Conservation (phyloP, 2,329 filamentous ascomycete species). For the Celoporthe dispersa region DNA sequence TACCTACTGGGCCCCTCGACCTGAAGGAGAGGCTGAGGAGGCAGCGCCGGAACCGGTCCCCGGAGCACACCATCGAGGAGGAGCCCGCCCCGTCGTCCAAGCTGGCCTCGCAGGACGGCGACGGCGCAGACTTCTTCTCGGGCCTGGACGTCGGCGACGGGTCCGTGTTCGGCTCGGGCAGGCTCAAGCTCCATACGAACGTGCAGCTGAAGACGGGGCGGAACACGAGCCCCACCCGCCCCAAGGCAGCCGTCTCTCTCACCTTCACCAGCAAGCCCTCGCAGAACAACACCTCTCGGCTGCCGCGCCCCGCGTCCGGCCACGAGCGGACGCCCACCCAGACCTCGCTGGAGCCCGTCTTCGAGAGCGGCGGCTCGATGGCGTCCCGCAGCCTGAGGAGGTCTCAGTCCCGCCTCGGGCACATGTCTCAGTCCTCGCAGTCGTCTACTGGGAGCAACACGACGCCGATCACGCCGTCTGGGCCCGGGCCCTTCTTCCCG, state of each 20-base stretch:
- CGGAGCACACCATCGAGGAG: slow-evolving; percentile 51
- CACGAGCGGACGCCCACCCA: slow-evolving; percentile 69
- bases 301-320: slow-evolving; percentile 73
- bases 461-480: slow-evolving; percentile 59
- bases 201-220: slow-evolving; percentile 80
- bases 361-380: slow-evolving; percentile 80
- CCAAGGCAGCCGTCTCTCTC: slow-evolving; percentile 78
- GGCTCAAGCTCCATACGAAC: slow-evolving; percentile 87
- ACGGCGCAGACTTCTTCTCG: slow-evolving; percentile 79
- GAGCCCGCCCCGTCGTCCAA: slow-evolving; percentile 31
- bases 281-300: slow-evolving; percentile 62
- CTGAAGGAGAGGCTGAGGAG: slow-evolving; percentile 78
- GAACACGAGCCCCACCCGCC: slow-evolving; percentile 70
- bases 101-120: slow-evolving; percentile 39
- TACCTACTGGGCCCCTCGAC: slow-evolving; percentile 83
- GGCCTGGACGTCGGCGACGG: slow-evolving; percentile 87
- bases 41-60: slow-evolving; percentile 65
- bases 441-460: slow-evolving; percentile 56
- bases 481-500: slow-evolving; percentile 54
- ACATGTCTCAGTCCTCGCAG: slow-evolving; percentile 71
- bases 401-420: slow-evolving; percentile 69
- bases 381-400: slow-evolving; percentile 58
- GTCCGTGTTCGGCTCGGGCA: slow-evolving; percentile 78
- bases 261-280: slow-evolving; percentile 86
- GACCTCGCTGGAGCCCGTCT: slow-evolving; percentile 87